These are phyloP conservation scores for Plasmodium inui DNA, from an alignment of 169 alveolate species.

Conservation along the genomic window DNA sequence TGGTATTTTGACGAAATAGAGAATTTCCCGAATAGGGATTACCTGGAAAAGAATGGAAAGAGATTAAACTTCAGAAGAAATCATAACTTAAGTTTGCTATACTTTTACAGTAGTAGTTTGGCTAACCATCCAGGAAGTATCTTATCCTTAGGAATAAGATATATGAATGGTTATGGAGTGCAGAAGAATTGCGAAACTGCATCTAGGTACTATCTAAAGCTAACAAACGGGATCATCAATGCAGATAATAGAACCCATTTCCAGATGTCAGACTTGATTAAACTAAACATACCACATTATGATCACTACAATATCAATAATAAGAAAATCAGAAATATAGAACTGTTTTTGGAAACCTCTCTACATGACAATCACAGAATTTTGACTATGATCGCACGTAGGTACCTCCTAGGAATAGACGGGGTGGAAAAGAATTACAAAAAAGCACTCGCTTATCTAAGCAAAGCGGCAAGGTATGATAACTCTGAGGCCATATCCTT, in stretches of 20 bases:
- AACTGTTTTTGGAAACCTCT: constrained; percentile 61
- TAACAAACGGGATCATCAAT: constrained; percentile 48
- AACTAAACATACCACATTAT: constrained; percentile 40
- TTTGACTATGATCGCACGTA: constrained; percentile 50
- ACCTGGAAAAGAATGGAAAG: not conserved
- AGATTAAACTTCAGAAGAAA: constrained; percentile 4
- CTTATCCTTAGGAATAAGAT: constrained; percentile 42
- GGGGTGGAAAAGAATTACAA: constrained; percentile 56
- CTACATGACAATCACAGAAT: constrained; percentile 65
- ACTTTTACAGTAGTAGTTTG: constrained; percentile 61
- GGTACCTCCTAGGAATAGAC: constrained; percentile 50
- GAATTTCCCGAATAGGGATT: constrained; percentile 27
- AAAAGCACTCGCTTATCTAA: constrained; percentile 32
- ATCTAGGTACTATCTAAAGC: constrained; percentile 22
- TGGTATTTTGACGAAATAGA: constrained; percentile 19
- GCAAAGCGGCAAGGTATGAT: constrained; percentile 34
- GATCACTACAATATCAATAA: constrained; percentile 57
- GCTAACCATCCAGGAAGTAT: constrained; percentile 68
- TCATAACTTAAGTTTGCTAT: constrained; percentile 47
- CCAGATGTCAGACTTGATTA: constrained; percentile 34
- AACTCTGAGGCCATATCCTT: constrained; percentile 63
- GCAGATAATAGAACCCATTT: constrained; percentile 46
- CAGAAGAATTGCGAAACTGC: constrained; percentile 64
- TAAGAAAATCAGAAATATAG: constrained; percentile 53
- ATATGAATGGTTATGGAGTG: constrained; percentile 68